Evolutionary conservation across 345 rosid species (phyloP), one percentile per base, ranked within the genome.

Genomic region (Anacardium occidentale): DNA sequence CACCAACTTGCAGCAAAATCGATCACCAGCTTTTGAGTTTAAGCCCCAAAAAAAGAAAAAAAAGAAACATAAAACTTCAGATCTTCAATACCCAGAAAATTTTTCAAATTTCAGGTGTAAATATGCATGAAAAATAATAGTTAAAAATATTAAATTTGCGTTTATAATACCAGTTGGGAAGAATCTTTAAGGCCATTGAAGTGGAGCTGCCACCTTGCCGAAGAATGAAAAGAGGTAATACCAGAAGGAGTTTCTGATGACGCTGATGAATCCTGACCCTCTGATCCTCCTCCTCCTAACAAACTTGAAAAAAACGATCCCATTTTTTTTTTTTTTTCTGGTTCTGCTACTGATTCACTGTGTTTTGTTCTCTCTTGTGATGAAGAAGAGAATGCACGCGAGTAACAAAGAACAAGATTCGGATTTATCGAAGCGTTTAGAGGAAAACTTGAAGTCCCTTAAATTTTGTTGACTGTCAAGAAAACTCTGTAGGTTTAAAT

Each of bases 1-100:
- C 98, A 94, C 98, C 97, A 92, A 0, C 89, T 42, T 8, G 97
- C 97, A 24, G 95, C 78, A 76, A 92, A 94, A 75, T 94, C 95
- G 32, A 89, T 78, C 79, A 89, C 90, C 90, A 87, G 64, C 91
- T 91, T 69, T 10, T 37, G 42, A 37, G 42, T 37, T 14, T 17
- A 7, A n/a, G 7, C 64, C 37, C 4, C 13, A 11, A 34, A 63
- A 63, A 10, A 2, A 37, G 4, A 58, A 69, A 7, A 29, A 11
- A 47, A 29, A n/a, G 14, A 1, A 22, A 18, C 24, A 45, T 7
- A 57, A 69, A 7, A 10, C 47, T 42, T 51, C 32, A 32, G 74
- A 73, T 70, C 73, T 56, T 40, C 10, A 69, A 50, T 66, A 50
- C 53, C 34, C 8, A 29, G 13, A 40, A 21, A 50, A 48, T 24